Conservation (phyloP, 257 asterid genomes). For the Asclepias syriaca region DNA sequence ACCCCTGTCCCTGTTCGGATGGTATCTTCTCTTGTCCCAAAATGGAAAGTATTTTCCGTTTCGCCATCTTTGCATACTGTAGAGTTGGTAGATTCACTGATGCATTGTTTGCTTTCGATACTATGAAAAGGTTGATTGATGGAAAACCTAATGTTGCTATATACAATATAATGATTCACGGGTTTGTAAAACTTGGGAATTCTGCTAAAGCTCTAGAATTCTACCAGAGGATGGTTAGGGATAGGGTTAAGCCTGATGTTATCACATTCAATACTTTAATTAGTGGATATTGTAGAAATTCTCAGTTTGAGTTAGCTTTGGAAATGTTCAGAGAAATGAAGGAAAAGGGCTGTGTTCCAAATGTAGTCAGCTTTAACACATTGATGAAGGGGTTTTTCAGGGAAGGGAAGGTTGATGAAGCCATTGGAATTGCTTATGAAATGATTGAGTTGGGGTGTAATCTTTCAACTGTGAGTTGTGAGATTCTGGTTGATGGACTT, state of each 20-base stretch:
- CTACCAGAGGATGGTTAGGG: conserved; percentile 56
- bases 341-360: conserved; percentile 69
- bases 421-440: conserved; percentile 73
- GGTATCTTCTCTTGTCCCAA: conserved; percentile 81
- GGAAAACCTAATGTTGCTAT: conserved; percentile 61
- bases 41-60: conserved; percentile 65
- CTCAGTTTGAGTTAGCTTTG: conserved; percentile 49
- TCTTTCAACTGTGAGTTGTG: conserved; percentile 68
- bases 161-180: conserved; percentile 69
- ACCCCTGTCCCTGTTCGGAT: conserved; percentile 92
- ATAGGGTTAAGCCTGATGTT: conserved; percentile 65
- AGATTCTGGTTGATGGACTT: conserved; percentile 67
- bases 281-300: conserved; percentile 60
- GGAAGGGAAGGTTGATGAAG: conserved; percentile 67
- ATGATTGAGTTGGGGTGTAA: conserved; percentile 75
- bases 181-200: conserved; percentile 55
- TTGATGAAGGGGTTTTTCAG: conserved; percentile 70
- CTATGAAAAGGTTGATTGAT: conserved; percentile 67
- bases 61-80: conserved; percentile 54
- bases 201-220: conserved; percentile 50
- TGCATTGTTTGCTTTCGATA: conserved; percentile 59
- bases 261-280: conserved; percentile 73
- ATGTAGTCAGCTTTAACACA: conserved; percentile 86
- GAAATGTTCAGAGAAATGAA: conserved; percentile 83
- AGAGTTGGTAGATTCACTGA: conserved; percentile 56